phyloP scores from a whole-genome alignment of 2,329 filamentous ascomycete species.

The Zasmidium citrigriseum region DNA sequence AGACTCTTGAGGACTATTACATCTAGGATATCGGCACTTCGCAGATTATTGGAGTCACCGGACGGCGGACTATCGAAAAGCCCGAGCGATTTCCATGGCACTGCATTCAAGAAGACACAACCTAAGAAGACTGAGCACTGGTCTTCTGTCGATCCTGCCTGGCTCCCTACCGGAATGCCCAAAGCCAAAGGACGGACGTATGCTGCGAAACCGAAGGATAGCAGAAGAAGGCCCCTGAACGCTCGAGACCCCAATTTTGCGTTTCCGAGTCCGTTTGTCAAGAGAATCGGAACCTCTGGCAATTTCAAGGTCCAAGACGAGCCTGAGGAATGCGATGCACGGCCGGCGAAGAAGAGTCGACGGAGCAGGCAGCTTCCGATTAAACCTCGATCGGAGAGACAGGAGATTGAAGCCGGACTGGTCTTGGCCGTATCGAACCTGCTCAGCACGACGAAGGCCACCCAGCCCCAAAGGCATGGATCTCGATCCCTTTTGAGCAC shows the following conservation, averaged over 20 bases:
- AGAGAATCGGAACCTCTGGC: constrained; percentile 3
- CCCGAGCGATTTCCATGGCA: neutral
- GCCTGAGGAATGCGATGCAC: neutral
- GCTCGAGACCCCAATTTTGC: neutral
- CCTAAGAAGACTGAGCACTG: constrained; percentile 12
- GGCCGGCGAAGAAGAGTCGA: neutral
- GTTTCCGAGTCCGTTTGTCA: constrained; percentile 22
- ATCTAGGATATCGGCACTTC: constrained; percentile 15
- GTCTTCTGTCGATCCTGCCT: constrained; percentile 18
- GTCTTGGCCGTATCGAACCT: neutral
- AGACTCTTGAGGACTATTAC: constrained; percentile 23
- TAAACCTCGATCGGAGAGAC: constrained; percentile 2
- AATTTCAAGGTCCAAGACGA: neutral
- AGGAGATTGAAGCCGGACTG: constrained; percentile 9
- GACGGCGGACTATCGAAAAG: neutral
- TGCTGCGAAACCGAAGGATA: constrained; percentile 9
- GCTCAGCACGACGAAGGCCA: neutral
- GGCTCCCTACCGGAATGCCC: constrained; percentile 16
- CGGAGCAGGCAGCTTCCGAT: constrained; percentile 8
- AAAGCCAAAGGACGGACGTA: constrained; percentile 14
- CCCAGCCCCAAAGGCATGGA: constrained; percentile 29
- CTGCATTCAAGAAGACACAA: neutral
- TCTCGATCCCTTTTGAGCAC: constrained; percentile 40
- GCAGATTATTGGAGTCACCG: constrained; percentile 10
- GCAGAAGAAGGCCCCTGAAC: neutral